phyloP scores from a whole-genome alignment of 148 eudicot genomes.

The Rhododendron griersonianum region DNA sequence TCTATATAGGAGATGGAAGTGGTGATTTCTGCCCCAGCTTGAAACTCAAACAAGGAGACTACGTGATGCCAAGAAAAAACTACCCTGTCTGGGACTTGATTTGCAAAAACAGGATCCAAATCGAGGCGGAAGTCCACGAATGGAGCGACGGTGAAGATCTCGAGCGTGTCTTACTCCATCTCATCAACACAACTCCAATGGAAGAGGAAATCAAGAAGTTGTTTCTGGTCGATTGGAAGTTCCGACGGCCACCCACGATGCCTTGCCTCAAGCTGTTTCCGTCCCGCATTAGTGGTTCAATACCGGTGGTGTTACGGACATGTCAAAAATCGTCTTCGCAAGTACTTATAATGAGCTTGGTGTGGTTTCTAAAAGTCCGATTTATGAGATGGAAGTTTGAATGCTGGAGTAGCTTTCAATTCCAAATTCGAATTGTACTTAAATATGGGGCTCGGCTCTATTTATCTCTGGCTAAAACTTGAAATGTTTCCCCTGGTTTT shows the following conservation, averaged over 20 bases:
- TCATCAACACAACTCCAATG: conserved; percentile 25
- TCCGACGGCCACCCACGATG: conserved; percentile 29
- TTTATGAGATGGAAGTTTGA: neutral
- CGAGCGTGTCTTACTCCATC: conserved; percentile 36
- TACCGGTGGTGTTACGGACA: neutral
- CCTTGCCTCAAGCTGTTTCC: conserved; percentile 40
- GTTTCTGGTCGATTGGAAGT: conserved; percentile 47
- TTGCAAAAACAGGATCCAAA: conserved; percentile 28
- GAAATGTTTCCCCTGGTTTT: neutral
- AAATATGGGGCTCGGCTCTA: neutral
- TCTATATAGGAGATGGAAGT: conserved; percentile 64
- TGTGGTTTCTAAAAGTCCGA: neutral
- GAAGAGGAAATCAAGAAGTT: conserved; percentile 13
- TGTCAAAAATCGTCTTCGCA: neutral
- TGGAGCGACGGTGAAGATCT: conserved; percentile 74
- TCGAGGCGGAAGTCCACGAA: conserved; percentile 55
- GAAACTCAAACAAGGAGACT: conserved; percentile 50
- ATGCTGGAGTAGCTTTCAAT: too few relatives aligned
- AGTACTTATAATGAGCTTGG: neutral
- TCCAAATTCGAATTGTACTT: neutral
- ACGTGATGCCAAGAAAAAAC: conserved; percentile 71
- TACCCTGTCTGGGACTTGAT: conserved; percentile 79
- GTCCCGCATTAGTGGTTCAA: conserved; percentile 25
- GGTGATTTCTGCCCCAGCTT: conserved; percentile 84
- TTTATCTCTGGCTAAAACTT: neutral